A percentile compares a stretch with the other conserved stretches of the same genome.
Conservation (phyloP, 352 stramenopile genomes). For the Globisporangium iwayamae region DNA sequence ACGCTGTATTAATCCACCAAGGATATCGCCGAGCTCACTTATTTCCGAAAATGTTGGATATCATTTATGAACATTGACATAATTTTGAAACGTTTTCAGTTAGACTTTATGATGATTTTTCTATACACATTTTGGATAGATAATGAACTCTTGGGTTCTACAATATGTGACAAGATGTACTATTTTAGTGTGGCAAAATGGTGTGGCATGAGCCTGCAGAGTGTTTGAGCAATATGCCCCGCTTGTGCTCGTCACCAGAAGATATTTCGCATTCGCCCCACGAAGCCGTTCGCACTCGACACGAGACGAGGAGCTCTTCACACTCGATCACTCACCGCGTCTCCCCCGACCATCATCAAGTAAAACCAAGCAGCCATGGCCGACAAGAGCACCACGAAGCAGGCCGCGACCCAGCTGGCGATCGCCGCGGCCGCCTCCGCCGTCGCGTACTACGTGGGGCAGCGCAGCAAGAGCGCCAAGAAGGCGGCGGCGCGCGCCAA, state of each 20-base stretch:
- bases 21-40: too few relatives aligned
- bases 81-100: too few relatives aligned
- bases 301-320: background rate
- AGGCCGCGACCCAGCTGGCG: slow-evolving; percentile 51
- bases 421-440: slow-evolving; percentile 47
- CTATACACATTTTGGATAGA: too few relatives aligned
- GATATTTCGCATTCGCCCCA: slow-evolving; percentile 13
- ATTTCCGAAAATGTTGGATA: too few relatives aligned
- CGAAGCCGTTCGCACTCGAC: background rate
- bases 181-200: background rate
- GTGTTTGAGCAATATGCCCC: slow-evolving; percentile 16
- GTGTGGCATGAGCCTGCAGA: background rate
- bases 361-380: slow-evolving; percentile 7
- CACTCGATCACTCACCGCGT: background rate
- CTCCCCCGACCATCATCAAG: background rate
- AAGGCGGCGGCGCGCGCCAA: slow-evolving; percentile 20
- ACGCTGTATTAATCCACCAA: too few relatives aligned
- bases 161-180: background rate
- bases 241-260: slow-evolving; percentile 10
- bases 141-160: too few relatives aligned
- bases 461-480: slow-evolving; percentile 36
- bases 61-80: too few relatives aligned
- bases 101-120: too few relatives aligned
- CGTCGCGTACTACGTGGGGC: slow-evolving; percentile 60
- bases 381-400: slow-evolving; percentile 15